These are phyloP conservation scores for Termitomyces sp. DNA, from an alignment of 768 basidiomycete species.

Conservation along the genomic window DNA sequence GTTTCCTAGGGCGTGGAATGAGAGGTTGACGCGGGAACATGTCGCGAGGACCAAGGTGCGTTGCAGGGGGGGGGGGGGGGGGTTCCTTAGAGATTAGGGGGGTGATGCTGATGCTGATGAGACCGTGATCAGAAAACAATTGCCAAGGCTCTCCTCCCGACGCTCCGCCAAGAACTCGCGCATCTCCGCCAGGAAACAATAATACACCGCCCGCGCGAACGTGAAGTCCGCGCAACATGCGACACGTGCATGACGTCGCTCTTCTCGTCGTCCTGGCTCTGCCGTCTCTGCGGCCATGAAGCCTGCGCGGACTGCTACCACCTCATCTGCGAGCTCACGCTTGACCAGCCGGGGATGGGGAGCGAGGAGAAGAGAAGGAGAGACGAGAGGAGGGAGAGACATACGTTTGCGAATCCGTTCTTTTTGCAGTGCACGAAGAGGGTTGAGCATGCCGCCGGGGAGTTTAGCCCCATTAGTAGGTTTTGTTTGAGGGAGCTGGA, in stretches of 20 bases:
- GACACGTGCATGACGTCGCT: conserved; percentile 94
- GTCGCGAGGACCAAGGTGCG: conserved; percentile 62
- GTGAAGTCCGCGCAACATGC: conserved; percentile 81
- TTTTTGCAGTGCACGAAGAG: conserved; percentile 72
- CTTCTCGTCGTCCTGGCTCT: conserved; percentile 89
- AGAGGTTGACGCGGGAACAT: conserved; percentile 46
- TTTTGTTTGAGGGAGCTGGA: conserved; percentile 66
- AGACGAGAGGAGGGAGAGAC: conserved; percentile 55
- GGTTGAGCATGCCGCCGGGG: conserved; percentile 62
- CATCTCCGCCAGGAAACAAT: conserved; percentile 59
- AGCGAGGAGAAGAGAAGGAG: conserved; percentile 49
- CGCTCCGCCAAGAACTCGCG: conserved; percentile 59
- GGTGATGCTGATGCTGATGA: no score
- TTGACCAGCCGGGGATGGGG: no score
- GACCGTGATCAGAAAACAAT: no score
- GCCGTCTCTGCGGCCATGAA: conserved; percentile 87
- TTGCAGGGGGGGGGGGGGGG: no score
- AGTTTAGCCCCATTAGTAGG: conserved; percentile 81
- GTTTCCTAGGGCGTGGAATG: conserved; percentile 70
- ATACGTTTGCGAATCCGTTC: conserved; percentile 66
- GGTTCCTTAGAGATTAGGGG: no score
- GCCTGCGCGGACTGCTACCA: conserved; percentile 81
- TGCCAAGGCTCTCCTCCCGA: conserved; percentile 65
- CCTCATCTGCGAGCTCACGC: conserved; percentile 64
- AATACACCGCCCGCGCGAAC: conserved; percentile 73